Evolutionary conservation across 352 stramenopile genomes (phyloP).

Genomic region (Phytophthora foliorum): DNA sequence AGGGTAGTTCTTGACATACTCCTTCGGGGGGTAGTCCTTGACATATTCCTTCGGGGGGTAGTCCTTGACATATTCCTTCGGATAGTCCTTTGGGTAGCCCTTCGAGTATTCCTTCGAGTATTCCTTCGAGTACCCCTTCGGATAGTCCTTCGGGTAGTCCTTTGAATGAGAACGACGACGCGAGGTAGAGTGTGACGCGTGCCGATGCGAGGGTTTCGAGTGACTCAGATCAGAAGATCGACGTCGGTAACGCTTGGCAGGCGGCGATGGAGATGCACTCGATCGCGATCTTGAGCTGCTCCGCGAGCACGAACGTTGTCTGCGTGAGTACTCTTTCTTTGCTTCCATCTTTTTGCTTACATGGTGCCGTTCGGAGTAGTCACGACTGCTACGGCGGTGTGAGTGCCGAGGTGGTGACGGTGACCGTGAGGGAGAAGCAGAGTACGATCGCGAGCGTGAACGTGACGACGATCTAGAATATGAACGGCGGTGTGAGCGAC

Average conservation of each 20-base stretch:
- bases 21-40: not conserved
- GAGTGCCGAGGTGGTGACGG: constrained; percentile 29
- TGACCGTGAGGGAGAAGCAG: constrained; percentile 37
- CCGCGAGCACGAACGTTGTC: constrained; percentile 40
- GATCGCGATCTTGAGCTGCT: constrained; percentile 51
- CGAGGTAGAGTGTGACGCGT: constrained; percentile 30
- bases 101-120: constrained; percentile 8
- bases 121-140: constrained; percentile 10
- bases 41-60: constrained; percentile 12
- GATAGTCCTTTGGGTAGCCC: constrained; percentile 1
- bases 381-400: constrained; percentile 34
- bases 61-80: constrained; percentile 22
- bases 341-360: constrained; percentile 25
- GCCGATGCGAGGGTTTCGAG: constrained; percentile 29
- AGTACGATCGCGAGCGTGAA: constrained; percentile 55
- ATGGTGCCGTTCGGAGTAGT: constrained; percentile 26
- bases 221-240: constrained; percentile 36
- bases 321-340: constrained; percentile 31
- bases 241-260: constrained; percentile 36
- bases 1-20: constrained; percentile 12
- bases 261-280: constrained; percentile 44
- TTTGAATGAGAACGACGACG: constrained; percentile 35
- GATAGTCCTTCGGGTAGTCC: constrained; percentile 18
- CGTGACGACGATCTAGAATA: constrained; percentile 51
- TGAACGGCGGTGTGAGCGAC: constrained; percentile 41